Conservation (phyloP, 805 yeast genomes). For the Saccharomyces cerevisiae region DNA sequence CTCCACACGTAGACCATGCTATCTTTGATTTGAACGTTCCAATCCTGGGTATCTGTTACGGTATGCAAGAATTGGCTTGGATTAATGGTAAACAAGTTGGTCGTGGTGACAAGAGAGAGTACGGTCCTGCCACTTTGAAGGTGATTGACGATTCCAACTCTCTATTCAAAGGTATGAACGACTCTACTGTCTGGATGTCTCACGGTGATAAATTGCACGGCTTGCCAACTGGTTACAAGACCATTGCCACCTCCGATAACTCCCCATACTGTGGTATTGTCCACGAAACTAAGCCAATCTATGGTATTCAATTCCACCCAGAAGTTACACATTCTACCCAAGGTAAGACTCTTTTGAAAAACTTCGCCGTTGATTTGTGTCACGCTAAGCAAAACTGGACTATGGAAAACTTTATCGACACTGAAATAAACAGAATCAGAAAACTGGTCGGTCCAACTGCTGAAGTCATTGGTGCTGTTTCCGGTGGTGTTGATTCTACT, state of each 20-base stretch:
- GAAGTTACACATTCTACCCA: conserved; percentile 94
- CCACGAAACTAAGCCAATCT: conserved; percentile 62
- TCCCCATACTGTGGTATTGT: conserved; percentile 94
- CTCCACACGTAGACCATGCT: conserved; percentile 96
- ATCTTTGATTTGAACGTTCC: conserved; percentile 89
- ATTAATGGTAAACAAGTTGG: conserved; percentile 84
- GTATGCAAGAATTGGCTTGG: conserved; percentile 99
- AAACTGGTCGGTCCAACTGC: conserved; percentile 92
- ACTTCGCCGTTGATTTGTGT: conserved; percentile 91
- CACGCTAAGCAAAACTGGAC: conserved; percentile 86
- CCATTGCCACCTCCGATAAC: conserved; percentile 85
- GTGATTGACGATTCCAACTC: conserved; percentile 62
- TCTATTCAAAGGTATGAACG: conserved; percentile 80
- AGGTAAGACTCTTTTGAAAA: conserved; percentile 80
- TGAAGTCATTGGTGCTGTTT: conserved; percentile 98
- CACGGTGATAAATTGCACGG: conserved; percentile 94
- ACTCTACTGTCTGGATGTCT: conserved; percentile 98
- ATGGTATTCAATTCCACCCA: conserved; percentile 97
- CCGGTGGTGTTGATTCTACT: conserved; percentile 99
- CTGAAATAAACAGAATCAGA: conserved; percentile 90
- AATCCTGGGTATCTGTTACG: conserved; percentile 94
- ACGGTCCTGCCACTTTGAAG: conserved; percentile 87
- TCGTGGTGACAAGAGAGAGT: conserved; percentile 95
- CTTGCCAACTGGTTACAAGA: conserved; percentile 80
- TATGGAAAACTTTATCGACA: conserved; percentile 94